phyloP scores from a whole-genome alignment of 2,329 filamentous ascomycete species.

The Aspergillus udagawae region DNA sequence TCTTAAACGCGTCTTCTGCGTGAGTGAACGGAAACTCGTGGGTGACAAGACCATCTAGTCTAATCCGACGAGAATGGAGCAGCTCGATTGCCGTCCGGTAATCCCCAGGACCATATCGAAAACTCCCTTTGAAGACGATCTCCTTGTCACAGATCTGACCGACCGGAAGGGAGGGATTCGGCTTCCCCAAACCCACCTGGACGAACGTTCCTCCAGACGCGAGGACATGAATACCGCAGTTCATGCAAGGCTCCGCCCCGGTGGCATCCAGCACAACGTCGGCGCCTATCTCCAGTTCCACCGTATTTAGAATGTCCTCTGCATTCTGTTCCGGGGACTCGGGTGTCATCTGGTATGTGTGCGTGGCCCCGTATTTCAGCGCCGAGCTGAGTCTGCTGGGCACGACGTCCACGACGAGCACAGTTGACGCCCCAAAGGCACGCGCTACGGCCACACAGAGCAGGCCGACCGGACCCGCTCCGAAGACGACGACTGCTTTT shows the following conservation, averaged over 20 bases:
- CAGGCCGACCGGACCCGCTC: conserved; percentile 77
- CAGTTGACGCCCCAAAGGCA: conserved; percentile 72
- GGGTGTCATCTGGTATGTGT: conserved; percentile 55
- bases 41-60: conserved; percentile 71
- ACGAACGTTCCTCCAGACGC: conserved; percentile 68
- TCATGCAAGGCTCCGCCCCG: conserved; percentile 70
- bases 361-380: conserved; percentile 54
- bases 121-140: conserved; percentile 75
- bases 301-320: conserved; percentile 55
- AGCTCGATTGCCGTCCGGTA: conserved; percentile 76
- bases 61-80: conserved; percentile 57
- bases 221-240: conserved; percentile 64
- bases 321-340: conserved; percentile 67
- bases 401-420: conserved; percentile 74
- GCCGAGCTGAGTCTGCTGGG: conserved; percentile 67
- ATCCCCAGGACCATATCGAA: conserved; percentile 81
- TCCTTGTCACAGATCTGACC: conserved; percentile 82
- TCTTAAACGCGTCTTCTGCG: conserved; percentile 77
- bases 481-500: conserved; percentile 75
- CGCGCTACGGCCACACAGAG: conserved; percentile 78
- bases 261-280: conserved; percentile 74
- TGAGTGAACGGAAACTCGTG: conserved; percentile 69
- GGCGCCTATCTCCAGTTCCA: conserved; percentile 59
- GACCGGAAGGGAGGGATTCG: conserved; percentile 65
- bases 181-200: conserved; percentile 80